Percentiles rank a stretch among this genome's conserved stretches.
Evolutionary conservation across 352 stramenopile species (phyloP).

Genomic region (Aphanomyces cochlioides): DNA sequence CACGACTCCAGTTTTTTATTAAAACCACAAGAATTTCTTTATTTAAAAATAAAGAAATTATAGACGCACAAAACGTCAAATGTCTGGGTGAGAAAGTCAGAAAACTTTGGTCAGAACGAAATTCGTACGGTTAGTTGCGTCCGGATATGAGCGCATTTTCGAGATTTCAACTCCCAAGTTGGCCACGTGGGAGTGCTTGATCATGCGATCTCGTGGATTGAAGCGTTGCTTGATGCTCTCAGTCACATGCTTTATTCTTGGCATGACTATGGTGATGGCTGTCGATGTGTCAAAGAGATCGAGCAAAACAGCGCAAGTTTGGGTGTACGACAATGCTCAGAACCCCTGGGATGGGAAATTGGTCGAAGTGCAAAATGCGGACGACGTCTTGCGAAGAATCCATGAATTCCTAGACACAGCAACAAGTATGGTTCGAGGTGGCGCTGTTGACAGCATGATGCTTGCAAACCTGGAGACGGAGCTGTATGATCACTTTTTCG

Average conservation of each 20-base stretch:
- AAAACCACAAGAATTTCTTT: not conserved
- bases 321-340: constrained; percentile 17
- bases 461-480: constrained; percentile 12
- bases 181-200: not conserved
- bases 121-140: not conserved
- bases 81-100: no score
- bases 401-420: constrained; percentile 7
- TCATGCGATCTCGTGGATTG: not conserved
- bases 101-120: no score
- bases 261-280: not conserved
- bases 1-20: no score
- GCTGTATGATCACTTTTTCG: constrained; percentile 23
- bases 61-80: no score
- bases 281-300: not conserved
- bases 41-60: no score
- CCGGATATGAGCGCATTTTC: not conserved
- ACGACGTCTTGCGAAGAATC: not conserved
- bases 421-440: constrained; percentile 5
- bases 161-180: constrained; percentile 6
- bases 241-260: not conserved
- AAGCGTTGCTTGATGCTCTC: not conserved
- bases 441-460: not conserved
- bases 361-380: not conserved
- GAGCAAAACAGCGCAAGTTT: not conserved
- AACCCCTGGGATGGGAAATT: constrained; percentile 21